phyloP scores from a whole-genome alignment of 2,329 filamentous ascomycete species.

The Trichoderma lentiforme region DNA sequence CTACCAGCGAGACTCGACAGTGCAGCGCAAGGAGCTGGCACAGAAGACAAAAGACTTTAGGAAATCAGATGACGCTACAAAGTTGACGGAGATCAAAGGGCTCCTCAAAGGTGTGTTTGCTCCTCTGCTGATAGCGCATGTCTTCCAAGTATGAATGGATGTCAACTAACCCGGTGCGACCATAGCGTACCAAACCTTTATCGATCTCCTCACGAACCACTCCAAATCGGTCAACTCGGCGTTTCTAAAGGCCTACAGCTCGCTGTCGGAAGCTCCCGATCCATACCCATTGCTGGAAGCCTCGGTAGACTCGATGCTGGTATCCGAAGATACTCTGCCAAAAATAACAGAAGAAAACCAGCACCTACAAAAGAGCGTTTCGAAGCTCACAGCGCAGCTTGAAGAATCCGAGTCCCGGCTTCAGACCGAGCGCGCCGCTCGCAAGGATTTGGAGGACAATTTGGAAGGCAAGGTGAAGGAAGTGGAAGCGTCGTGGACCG shows the following conservation, averaged over 20 bases:
- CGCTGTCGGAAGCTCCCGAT: slow-evolving; percentile 91
- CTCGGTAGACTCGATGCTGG: slow-evolving; percentile 87
- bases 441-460: slow-evolving; percentile 72
- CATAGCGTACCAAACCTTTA: slow-evolving; percentile 90
- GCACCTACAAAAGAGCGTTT: slow-evolving; percentile 75
- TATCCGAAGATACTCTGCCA: slow-evolving; percentile 88
- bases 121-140: background rate
- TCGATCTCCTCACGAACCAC: slow-evolving; percentile 93
- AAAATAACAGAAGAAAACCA: slow-evolving; percentile 86
- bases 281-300: slow-evolving; percentile 95
- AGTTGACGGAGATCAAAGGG: slow-evolving; percentile 83
- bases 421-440: slow-evolving; percentile 70
- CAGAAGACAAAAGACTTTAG: slow-evolving; percentile 98
- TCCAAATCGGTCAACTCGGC: slow-evolving; percentile 91
- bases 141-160: background rate
- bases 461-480: slow-evolving; percentile 82
- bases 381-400: slow-evolving; percentile 71
- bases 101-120: slow-evolving; percentile 70
- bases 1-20: slow-evolving; percentile 90
- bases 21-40: slow-evolving; percentile 95
- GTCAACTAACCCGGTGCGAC: background rate
- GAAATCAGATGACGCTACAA: slow-evolving; percentile 84
- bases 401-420: slow-evolving; percentile 78
- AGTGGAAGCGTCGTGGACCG: slow-evolving; percentile 84
- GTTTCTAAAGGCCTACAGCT: slow-evolving; percentile 89